Evolutionary conservation across 139 green algal genomes (phyloP).

Genomic region (Chlamydomonas urium): DNA sequence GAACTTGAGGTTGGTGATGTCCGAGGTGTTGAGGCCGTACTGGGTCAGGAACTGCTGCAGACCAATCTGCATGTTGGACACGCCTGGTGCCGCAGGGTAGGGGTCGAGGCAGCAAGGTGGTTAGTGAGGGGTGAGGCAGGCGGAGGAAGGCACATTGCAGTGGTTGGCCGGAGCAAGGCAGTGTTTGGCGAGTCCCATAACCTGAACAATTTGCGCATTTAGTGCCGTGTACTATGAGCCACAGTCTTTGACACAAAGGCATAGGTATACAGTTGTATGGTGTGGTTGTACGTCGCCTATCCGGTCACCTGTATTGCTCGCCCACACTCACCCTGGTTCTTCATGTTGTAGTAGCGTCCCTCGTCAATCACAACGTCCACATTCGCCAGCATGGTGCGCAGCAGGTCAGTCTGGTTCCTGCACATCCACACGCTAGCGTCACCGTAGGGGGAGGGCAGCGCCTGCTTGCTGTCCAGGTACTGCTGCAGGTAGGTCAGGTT

Average conservation of each 20-base stretch:
- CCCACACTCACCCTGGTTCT: slow-evolving; percentile 29
- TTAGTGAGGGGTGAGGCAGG: too few relatives aligned
- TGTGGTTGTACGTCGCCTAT: not conserved
- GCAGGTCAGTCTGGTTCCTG: not conserved
- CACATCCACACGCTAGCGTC: slow-evolving; percentile 1
- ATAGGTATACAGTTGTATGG: not conserved
- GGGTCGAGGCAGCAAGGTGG: too few relatives aligned
- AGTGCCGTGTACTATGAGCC: too few relatives aligned
- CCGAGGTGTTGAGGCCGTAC: slow-evolving; percentile 14
- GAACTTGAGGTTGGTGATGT: slow-evolving; percentile 29
- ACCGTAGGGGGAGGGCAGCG: not conserved
- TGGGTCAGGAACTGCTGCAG: too few relatives aligned
- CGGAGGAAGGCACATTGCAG: too few relatives aligned
- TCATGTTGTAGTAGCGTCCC: slow-evolving; percentile 39
- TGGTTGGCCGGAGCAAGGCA: too few relatives aligned
- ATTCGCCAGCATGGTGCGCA: slow-evolving; percentile 27
- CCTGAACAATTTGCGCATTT: too few relatives aligned
- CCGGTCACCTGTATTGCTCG: not conserved
- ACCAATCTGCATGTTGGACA: too few relatives aligned
- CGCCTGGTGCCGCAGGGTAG: too few relatives aligned
- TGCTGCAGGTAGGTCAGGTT: not conserved
- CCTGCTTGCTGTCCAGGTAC: not conserved
- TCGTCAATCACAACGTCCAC: slow-evolving; percentile 71
- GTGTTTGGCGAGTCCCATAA: too few relatives aligned
- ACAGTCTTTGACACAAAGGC: too few relatives aligned